Conservation (phyloP, 768 basidiomycete species). For the Russula dissimulans region DNA sequence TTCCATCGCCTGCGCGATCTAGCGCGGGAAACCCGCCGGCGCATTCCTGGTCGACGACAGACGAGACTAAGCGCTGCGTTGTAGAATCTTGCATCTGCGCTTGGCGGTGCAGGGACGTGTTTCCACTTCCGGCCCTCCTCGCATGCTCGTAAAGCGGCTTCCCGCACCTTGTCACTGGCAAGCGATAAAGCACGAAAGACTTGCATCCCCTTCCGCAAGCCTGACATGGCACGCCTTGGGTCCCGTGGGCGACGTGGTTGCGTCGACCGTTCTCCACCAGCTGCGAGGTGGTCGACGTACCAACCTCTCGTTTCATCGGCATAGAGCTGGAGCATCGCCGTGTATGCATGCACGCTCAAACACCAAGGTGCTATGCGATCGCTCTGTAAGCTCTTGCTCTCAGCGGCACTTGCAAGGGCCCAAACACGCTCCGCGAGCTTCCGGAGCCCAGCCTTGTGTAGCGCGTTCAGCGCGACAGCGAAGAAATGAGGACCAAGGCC, state of each 20-base stretch:
- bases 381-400: slow-evolving; percentile 41
- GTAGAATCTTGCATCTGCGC: slow-evolving; percentile 56
- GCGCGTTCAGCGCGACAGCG: slow-evolving; percentile 47
- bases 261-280: background rate
- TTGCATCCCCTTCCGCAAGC: slow-evolving; percentile 2
- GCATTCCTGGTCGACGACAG: slow-evolving; percentile 13
- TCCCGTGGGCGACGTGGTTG: background rate
- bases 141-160: background rate
- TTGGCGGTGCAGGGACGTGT: background rate
- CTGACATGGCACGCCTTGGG: background rate
- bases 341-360: slow-evolving; percentile 59
- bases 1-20: slow-evolving; percentile 27
- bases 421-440: slow-evolving; percentile 57
- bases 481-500: slow-evolving; percentile 53
- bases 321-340: slow-evolving; percentile 60
- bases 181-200: slow-evolving; percentile 1
- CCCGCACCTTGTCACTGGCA: background rate
- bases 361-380: slow-evolving; percentile 43
- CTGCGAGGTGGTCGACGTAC: slow-evolving; percentile 6
- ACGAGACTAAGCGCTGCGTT: slow-evolving; percentile 46
- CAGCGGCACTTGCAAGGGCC: slow-evolving; percentile 49
- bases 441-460: slow-evolving; percentile 45
- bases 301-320: slow-evolving; percentile 34
- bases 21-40: slow-evolving; percentile 13
- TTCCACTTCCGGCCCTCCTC: background rate